Conservation (phyloP, 116 monocot genomes). For the Zostera marina region DNA sequence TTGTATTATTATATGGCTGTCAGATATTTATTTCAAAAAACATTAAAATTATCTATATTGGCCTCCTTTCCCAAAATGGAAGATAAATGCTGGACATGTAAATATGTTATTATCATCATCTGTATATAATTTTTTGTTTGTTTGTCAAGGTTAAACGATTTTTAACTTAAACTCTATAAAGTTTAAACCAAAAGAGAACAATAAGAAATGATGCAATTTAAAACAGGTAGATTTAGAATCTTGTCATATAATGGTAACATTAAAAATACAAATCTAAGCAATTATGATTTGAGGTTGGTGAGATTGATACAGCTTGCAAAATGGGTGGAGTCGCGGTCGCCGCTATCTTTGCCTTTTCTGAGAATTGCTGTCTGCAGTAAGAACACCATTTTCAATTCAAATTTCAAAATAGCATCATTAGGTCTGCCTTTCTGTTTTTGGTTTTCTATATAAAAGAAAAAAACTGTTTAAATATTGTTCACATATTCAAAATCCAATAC, state of each 20-base stretch:
- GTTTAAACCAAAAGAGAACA: no score
- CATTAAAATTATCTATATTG: not conserved
- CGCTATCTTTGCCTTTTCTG: slow-evolving; percentile 10
- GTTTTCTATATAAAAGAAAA: no score
- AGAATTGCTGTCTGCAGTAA: slow-evolving; percentile 45
- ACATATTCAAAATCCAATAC: no score
- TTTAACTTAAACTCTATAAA: no score
- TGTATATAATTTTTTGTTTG: no score
- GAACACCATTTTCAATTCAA: not conserved
- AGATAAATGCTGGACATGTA: not conserved
- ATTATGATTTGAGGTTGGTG: slow-evolving; percentile 5
- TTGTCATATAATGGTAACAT: no score
- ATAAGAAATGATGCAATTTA: no score
- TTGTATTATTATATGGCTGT: not conserved
- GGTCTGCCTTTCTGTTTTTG: no score
- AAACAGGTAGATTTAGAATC: no score
- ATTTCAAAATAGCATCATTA: not conserved
- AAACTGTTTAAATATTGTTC: not conserved
- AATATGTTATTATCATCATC: not conserved
- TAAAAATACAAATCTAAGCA: no score
- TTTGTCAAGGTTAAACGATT: no score
- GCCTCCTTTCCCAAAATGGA: not conserved
- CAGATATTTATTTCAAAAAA: not conserved
- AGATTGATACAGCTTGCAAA: slow-evolving; percentile 39
- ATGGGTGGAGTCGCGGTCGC: slow-evolving; percentile 11